Conservation (phyloP, 169 alveolate genomes). For the Plasmodium cynomolgi region DNA sequence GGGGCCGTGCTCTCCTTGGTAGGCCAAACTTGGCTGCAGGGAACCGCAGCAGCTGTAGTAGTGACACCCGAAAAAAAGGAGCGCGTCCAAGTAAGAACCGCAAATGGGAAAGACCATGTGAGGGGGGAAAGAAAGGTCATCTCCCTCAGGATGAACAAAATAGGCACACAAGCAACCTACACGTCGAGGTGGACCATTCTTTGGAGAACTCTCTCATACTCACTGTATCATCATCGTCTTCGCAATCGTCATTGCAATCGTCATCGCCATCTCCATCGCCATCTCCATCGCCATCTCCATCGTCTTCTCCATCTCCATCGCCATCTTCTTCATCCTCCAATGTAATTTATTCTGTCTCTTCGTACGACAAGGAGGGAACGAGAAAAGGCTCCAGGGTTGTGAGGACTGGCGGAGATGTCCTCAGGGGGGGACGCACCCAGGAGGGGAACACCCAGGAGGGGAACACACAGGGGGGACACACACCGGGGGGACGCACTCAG, state of each 20-base stretch:
- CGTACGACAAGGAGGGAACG: slow-evolving; percentile 2
- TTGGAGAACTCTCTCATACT: neutral
- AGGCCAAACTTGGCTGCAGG: neutral
- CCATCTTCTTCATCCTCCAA: neutral
- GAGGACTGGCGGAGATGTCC: neutral
- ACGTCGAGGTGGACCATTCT: neutral
- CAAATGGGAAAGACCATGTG: neutral
- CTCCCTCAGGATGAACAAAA: neutral
- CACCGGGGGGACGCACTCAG: no score
- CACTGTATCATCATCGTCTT: neutral
- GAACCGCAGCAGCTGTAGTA: neutral
- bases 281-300: neutral
- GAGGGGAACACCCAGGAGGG: neutral
- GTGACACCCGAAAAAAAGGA: neutral
- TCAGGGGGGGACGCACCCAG: neutral
- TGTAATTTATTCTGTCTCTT: slow-evolving; percentile 35
- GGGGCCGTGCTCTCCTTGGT: neutral
- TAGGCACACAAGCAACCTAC: neutral
- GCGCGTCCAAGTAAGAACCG: neutral
- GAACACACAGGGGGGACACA: neutral
- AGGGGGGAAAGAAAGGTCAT: neutral
- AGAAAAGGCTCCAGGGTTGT: neutral
- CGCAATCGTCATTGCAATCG: no score
- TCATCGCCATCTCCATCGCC: neutral
- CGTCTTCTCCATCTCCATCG: neutral